phyloP scores from a whole-genome alignment of 176 grass and related monocot genomes.

The Aegilops bicornis region DNA sequence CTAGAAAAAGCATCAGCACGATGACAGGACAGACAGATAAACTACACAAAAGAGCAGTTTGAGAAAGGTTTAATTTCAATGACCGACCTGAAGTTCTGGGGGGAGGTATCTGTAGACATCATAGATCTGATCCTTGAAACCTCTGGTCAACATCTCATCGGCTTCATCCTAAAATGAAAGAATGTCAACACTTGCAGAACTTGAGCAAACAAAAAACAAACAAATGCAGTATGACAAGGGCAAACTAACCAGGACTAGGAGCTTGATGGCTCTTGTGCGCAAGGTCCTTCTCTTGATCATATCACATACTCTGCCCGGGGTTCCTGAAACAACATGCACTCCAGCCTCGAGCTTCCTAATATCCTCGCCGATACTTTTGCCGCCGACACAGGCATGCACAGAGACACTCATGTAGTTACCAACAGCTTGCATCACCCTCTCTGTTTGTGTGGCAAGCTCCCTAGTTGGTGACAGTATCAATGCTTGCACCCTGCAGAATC shows the following conservation, averaged over 20 bases:
- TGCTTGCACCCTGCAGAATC: constrained; percentile 63
- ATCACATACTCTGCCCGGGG: constrained; percentile 77
- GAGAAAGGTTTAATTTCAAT: not conserved
- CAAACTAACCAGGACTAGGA: constrained; percentile 67
- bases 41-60: not conserved
- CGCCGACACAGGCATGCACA: constrained; percentile 81
- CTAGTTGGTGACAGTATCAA: constrained; percentile 85
- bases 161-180: constrained; percentile 68
- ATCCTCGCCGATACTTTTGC: constrained; percentile 82
- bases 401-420: constrained; percentile 72
- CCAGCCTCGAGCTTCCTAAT: constrained; percentile 81
- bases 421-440: constrained; percentile 72
- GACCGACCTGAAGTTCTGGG: constrained; percentile 69
- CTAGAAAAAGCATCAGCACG: not conserved
- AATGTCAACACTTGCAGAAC: not conserved
- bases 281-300: constrained; percentile 90
- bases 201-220: not conserved
- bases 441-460: constrained; percentile 85
- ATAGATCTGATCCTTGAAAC: constrained; percentile 97
- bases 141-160: constrained; percentile 94
- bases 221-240: not conserved
- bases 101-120: constrained; percentile 90
- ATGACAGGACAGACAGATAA: not conserved
- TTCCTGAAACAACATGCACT: constrained; percentile 85
- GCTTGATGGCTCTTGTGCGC: constrained; percentile 83